Percentiles rank a stretch among this genome's conserved stretches.
Conservation (phyloP, 208 protist species). For the Leishmania aethiopica region DNA sequence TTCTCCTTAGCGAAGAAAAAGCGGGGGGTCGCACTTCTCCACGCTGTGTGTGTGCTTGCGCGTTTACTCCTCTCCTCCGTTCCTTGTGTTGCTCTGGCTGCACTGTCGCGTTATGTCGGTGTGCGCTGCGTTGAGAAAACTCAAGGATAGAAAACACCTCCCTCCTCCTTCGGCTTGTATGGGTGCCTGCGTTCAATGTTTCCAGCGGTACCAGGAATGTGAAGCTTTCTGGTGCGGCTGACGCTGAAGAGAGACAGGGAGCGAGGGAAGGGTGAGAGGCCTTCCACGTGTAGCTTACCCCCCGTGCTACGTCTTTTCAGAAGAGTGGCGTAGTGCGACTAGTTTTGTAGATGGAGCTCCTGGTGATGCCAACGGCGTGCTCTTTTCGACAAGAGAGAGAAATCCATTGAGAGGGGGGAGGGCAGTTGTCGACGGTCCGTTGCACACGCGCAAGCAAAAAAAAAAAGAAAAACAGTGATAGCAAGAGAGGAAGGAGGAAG, state of each 20-base stretch:
- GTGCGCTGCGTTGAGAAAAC: too few relatives aligned
- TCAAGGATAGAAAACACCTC: too few relatives aligned
- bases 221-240: neutral
- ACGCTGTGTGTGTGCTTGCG: too few relatives aligned
- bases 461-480: neutral
- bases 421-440: neutral
- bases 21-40: too few relatives aligned
- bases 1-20: neutral
- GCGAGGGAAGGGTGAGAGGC: neutral
- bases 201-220: neutral
- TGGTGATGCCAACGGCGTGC: neutral
- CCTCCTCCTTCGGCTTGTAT: neutral
- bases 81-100: too few relatives aligned
- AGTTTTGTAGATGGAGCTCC: neutral
- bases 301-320: neutral
- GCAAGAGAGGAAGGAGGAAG: neutral
- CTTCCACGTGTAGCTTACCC: neutral
- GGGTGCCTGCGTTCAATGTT: neutral
- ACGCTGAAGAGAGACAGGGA: neutral
- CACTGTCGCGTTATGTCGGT: too few relatives aligned
- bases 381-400: neutral
- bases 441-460: neutral
- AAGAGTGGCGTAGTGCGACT: neutral
- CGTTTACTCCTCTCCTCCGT: too few relatives aligned
- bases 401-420: neutral